Conservation (phyloP, 441 rosid genomes). For the Pelargonium cotyledonis region DNA sequence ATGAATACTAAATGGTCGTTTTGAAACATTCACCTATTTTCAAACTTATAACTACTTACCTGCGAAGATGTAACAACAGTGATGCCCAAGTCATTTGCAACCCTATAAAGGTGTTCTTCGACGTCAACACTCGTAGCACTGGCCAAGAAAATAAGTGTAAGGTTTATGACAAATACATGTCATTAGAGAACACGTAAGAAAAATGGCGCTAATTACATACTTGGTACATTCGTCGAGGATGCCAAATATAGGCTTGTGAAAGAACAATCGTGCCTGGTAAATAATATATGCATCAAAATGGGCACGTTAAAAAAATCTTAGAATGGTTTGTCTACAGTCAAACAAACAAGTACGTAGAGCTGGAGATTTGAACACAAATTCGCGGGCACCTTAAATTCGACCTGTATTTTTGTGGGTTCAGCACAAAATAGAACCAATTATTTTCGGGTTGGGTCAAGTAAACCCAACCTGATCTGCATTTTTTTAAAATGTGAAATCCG, state of each 20-base stretch:
- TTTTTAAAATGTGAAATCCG: too few relatives aligned
- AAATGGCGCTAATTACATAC: slow-evolving; percentile 36
- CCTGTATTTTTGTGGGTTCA: too few relatives aligned
- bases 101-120: slow-evolving; percentile 91
- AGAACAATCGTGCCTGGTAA: slow-evolving; percentile 83
- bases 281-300: slow-evolving; percentile 20
- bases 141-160: slow-evolving; percentile 19
- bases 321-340: slow-evolving; percentile 1
- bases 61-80: slow-evolving; percentile 96
- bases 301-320: slow-evolving; percentile 16
- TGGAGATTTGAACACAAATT: not conserved
- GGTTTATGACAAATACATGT: too few relatives aligned
- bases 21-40: not conserved
- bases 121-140: slow-evolving; percentile 98
- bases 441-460: too few relatives aligned
- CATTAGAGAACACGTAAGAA: not conserved
- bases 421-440: too few relatives aligned
- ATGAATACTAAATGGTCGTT: too few relatives aligned
- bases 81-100: slow-evolving; percentile 77
- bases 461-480: too few relatives aligned
- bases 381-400: too few relatives aligned
- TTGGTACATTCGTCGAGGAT: slow-evolving; percentile 99
- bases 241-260: slow-evolving; percentile 87
- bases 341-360: not conserved
- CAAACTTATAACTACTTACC: slow-evolving; percentile 33